Base-by-base conservation (phyloP, 441 rosid species). In the Brassica balearica region DNA sequence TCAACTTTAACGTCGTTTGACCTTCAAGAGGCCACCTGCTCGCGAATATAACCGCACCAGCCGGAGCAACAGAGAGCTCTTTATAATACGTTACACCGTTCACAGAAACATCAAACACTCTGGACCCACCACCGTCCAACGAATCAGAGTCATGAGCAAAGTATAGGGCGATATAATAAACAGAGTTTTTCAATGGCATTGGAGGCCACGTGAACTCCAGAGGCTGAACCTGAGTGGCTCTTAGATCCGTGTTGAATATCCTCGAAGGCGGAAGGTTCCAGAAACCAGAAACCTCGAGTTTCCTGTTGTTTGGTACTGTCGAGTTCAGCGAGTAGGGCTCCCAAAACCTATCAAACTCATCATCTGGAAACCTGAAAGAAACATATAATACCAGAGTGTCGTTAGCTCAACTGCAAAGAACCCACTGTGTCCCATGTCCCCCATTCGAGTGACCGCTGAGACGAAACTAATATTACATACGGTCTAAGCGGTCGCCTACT, bases 221-320 rank as follows among this genome's bases (percentile, higher is more conserved):
- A 11, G 82, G 76, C 51, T 81, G 84, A 38, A 79, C 58, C 25
- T 59, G 79, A 0, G 58, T 66, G 43, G 83, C 77, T 51, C 86
- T 82, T 72, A 95, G 56, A 69, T 82, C 96, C 0, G 88, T 83
- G 69, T 90, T 87, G 67, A 93, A 93, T 77, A 90, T 84, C 84
- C 85, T 91, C 34, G 74, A 55, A 14, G 98, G 94, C 8, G 98
- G 99, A 3, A 84, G 85, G 80, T 95, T 95, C 99, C 99, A 95
- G 74, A 95, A 88, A 73, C 97, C 96, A 15, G 90, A 85, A 81
- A 89, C 86, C 9, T 89, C 82, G 2, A 87, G 61, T 12, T 81
- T 86, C 32, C 72, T 82, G 71, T 87, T 90, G 82, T 80, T 82
- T 1, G 96, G 78, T 53, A 46, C 36, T 2, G 81, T 74, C 23